Base-by-base conservation (phyloP, 2,329 filamentous ascomycete species). In the Colletotrichum sublineola region DNA sequence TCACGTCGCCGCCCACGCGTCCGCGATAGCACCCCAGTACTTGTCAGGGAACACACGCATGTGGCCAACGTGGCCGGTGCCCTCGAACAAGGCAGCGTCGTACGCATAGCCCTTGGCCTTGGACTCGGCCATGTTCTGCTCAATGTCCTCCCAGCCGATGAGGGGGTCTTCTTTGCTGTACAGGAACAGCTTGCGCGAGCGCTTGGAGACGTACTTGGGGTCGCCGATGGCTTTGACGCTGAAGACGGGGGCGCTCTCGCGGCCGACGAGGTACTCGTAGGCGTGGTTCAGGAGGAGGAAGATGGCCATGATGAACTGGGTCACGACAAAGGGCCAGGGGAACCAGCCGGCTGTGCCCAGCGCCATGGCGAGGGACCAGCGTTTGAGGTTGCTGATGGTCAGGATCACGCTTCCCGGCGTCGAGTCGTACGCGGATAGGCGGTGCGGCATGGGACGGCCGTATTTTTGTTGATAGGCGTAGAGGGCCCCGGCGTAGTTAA, bases 61-160 rank as follows among this genome's bases (percentile, higher is more conserved):
- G 77, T 92, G 89, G 1, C 88, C 89, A 24, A 91, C 90, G 78
- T 93, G 90, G 1, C 85, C 81, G 62, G 87, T 90, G 5, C 85
- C 87, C 62, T 89, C 84, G 73, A 92, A 92, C 40, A 86, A 76
- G 69, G 88, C 86, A 29, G 83, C 80, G 1, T 84, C 81, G 1
- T 87, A 85, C 31, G 78, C 76, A 74, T 87, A 91, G 0, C 90
- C 90, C 65, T 82, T 81, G 15, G 77, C 76, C 71, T 77, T 81
- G 1, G 88, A 85, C 46, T 84, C 79, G 2, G 84, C 84, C 0
- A 85, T 87, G 75, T 91, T 87, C 18, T 81, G 81, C 74, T 90
- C 87, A 0, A 91, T 86, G 73, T 91, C 89, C 70, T 86, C 77
- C 78, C 84, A 87, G 4, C 81, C 77, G 14, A 92, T 89, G 72